These are phyloP conservation scores for Harringtonia lauricola DNA, from an alignment of 2,329 filamentous ascomycete genomes.

Conservation along the genomic window DNA sequence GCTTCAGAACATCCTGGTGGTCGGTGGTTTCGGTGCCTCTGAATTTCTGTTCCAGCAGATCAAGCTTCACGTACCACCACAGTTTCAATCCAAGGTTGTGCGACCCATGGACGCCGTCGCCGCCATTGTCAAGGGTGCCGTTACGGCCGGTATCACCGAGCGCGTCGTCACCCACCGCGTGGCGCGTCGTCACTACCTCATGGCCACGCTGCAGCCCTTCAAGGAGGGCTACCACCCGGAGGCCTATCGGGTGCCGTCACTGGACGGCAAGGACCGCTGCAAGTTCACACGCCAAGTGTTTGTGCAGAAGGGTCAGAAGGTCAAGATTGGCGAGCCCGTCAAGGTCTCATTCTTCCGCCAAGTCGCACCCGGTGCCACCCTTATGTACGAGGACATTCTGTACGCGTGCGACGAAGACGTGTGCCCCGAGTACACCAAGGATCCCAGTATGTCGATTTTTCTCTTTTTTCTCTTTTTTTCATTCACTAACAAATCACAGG, in stretches of 20 bases:
- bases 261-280: conserved; percentile 96
- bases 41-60: conserved; percentile 99
- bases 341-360: conserved; percentile 99
- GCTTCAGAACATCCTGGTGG: conserved; percentile 91
- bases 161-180: conserved; percentile 94
- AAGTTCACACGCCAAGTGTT: conserved; percentile 98
- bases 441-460: conserved; percentile 69
- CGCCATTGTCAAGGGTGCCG: conserved; percentile 95
- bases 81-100: conserved; percentile 97
- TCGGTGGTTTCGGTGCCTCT: conserved; percentile 95
- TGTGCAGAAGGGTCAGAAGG: conserved; percentile 94
- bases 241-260: conserved; percentile 89
- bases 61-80: conserved; percentile 93
- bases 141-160: conserved; percentile 95
- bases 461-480: neutral
- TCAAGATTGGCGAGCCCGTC: conserved; percentile 98
- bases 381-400: conserved; percentile 98
- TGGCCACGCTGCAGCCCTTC: conserved; percentile 97
- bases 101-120: conserved; percentile 98
- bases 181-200: conserved; percentile 93
- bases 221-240: conserved; percentile 98
- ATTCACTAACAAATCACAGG: conserved; percentile 38
- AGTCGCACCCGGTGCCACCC: conserved; percentile 88
- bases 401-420: conserved; percentile 98
- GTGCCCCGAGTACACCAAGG: conserved; percentile 97